Evolutionary conservation across 2,329 filamentous ascomycete genomes (phyloP).

Genomic region (Thielaviopsis cerberus): DNA sequence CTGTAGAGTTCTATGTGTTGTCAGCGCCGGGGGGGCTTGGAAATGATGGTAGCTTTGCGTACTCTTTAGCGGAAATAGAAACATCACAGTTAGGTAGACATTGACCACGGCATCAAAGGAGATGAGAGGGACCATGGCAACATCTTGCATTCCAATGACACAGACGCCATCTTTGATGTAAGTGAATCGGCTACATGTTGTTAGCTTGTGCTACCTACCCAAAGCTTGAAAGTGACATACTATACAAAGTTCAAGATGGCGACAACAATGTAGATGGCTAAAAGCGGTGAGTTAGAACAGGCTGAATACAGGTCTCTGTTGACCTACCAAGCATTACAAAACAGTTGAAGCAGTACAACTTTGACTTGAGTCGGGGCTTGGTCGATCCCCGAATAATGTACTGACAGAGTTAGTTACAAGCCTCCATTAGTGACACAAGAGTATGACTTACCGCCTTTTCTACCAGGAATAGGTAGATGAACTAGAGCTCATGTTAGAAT

Average conservation of each 20-base stretch:
- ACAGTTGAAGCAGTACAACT: slow-evolving; percentile 42
- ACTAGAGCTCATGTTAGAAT: slow-evolving; percentile 15
- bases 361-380: slow-evolving; percentile 34
- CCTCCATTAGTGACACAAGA: not conserved
- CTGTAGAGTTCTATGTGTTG: slow-evolving; percentile 30
- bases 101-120: slow-evolving; percentile 42
- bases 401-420: slow-evolving; percentile 17
- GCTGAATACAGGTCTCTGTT: too few species aligned
- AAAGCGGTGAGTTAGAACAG: not conserved
- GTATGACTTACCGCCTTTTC: slow-evolving; percentile 36
- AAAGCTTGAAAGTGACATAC: slow-evolving; percentile 21
- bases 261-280: slow-evolving; percentile 26
- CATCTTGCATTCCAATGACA: slow-evolving; percentile 41
- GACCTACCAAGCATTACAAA: slow-evolving; percentile 27
- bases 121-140: slow-evolving; percentile 42
- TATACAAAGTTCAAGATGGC: slow-evolving; percentile 41
- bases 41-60: slow-evolving; percentile 13
- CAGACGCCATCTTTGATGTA: slow-evolving; percentile 36
- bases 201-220: not conserved
- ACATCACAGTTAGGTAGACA: slow-evolving; percentile 44
- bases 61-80: slow-evolving; percentile 41
- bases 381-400: slow-evolving; percentile 37
- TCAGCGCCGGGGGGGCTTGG: not conserved
- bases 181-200: slow-evolving; percentile 31
- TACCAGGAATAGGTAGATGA: slow-evolving; percentile 47